Conservation (phyloP, 164 flowering plant species). For the Magnolia officinalis region DNA sequence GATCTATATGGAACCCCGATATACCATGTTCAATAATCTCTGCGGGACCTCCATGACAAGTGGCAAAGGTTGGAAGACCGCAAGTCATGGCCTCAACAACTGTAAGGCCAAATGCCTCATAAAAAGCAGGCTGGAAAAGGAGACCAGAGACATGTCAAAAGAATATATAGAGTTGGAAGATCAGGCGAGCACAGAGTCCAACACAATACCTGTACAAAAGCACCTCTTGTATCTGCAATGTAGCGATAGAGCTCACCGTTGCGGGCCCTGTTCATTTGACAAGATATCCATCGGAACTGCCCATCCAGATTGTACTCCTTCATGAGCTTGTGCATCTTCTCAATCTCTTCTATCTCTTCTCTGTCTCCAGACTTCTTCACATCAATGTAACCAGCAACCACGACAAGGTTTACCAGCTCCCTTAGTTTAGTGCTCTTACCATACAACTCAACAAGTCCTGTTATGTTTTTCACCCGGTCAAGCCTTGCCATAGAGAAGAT, state of each 20-base stretch:
- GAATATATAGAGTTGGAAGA: neutral
- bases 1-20: constrained; percentile 94
- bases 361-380: constrained; percentile 78
- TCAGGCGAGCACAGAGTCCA: neutral
- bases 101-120: constrained; percentile 96
- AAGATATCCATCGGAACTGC: constrained; percentile 82
- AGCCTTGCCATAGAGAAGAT: constrained; percentile 98
- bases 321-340: constrained; percentile 84
- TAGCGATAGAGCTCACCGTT: constrained; percentile 97
- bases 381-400: constrained; percentile 78
- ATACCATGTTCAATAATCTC: constrained; percentile 89
- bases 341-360: constrained; percentile 89
- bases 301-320: constrained; percentile 64
- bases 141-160: constrained; percentile 1
- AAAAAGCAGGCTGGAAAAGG: constrained; percentile 76
- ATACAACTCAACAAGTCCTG: constrained; percentile 84
- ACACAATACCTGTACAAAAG: constrained; percentile 75
- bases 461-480: constrained; percentile 87
- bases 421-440: constrained; percentile 57
- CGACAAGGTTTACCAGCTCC: constrained; percentile 75
- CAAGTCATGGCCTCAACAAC: constrained; percentile 98
- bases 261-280: constrained; percentile 79
- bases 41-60: constrained; percentile 95
- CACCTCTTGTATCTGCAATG: constrained; percentile 82
- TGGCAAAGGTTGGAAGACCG: constrained; percentile 98